Conservation (phyloP, 2,329 filamentous ascomycete species). For the Colletotrichum musicola region DNA sequence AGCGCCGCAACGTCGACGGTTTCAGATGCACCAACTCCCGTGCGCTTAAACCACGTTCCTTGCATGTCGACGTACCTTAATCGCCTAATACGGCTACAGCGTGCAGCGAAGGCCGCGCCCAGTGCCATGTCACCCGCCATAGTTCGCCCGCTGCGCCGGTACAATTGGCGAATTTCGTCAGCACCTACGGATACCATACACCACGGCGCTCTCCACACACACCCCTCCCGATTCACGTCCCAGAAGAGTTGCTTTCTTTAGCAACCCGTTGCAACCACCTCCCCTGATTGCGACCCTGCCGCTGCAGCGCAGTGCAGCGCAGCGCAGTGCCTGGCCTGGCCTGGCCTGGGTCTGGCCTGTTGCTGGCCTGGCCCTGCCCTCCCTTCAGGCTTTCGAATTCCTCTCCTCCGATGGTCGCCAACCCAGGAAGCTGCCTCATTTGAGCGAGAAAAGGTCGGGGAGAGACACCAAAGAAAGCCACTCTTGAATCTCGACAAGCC, state of each 20-base stretch:
- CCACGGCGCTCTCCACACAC: no score
- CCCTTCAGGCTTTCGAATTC: not conserved
- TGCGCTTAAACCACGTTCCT: constrained; percentile 38
- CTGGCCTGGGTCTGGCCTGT: not conserved
- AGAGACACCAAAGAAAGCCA: no score
- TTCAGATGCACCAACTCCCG: constrained; percentile 38
- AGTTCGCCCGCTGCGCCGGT: no score
- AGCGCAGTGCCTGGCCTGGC: no score
- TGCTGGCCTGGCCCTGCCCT: not conserved
- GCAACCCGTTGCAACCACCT: constrained; percentile 32
- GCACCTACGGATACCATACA: no score
- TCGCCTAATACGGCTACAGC: not conserved
- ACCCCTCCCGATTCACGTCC: constrained; percentile 32
- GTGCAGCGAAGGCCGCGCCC: no score
- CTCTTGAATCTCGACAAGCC: not conserved
- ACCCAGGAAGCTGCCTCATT: not conserved
- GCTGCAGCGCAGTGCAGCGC: not conserved
- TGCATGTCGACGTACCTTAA: constrained; percentile 38
- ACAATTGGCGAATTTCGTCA: no score
- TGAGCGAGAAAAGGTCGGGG: not conserved
- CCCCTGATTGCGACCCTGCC: constrained; percentile 27
- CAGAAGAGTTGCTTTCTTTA: constrained; percentile 32
- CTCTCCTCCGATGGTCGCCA: not conserved
- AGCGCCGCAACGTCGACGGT: constrained; percentile 39
- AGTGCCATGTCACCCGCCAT: no score